A percentile compares a stretch with the other conserved stretches of the same genome.
phyloP scores from a whole-genome alignment of 2,329 filamentous ascomycete species.

The Aspergillus puulaauensis region DNA sequence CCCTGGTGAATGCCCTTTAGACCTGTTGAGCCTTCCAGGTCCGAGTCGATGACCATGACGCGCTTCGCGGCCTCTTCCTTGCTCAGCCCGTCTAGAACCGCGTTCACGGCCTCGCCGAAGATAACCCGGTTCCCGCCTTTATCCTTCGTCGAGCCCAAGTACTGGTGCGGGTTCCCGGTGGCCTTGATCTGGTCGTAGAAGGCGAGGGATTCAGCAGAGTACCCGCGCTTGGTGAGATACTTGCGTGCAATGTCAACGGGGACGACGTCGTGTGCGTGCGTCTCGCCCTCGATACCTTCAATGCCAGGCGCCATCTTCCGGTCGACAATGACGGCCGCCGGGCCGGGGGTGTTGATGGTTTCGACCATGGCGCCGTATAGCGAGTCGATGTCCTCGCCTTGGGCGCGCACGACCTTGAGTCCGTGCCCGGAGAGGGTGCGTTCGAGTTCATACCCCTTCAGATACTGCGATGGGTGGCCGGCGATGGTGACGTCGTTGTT shows the following conservation, averaged over 20 bases:
- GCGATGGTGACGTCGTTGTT: constrained; percentile 45
- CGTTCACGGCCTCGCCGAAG: constrained; percentile 41
- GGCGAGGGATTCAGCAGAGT: constrained; percentile 31
- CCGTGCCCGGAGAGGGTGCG: constrained; percentile 38
- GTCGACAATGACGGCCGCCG: constrained; percentile 31
- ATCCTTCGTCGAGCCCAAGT: constrained; percentile 35
- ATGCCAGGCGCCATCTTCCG: constrained; percentile 41
- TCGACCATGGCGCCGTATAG: constrained; percentile 34
- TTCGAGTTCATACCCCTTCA: constrained; percentile 36
- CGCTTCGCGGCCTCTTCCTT: constrained; percentile 37
- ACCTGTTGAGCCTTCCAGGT: constrained; percentile 42
- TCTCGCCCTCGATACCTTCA: constrained; percentile 35
- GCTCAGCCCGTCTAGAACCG: constrained; percentile 35
- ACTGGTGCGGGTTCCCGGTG: constrained; percentile 31
- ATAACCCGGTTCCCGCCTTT: constrained; percentile 39
- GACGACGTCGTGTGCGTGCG: constrained; percentile 40
- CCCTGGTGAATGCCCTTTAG: constrained; percentile 37
- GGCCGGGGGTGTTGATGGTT: constrained; percentile 33
- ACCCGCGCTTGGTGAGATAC: constrained; percentile 39
- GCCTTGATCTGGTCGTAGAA: constrained; percentile 38
- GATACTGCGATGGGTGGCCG: constrained; percentile 40
- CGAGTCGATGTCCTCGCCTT: constrained; percentile 39
- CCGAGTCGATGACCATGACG: constrained; percentile 43
- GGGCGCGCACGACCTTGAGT: constrained; percentile 34
- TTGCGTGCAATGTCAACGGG: constrained; percentile 37